phyloP scores from a whole-genome alignment of 352 stramenopile species.

The Globisporangium polare region DNA sequence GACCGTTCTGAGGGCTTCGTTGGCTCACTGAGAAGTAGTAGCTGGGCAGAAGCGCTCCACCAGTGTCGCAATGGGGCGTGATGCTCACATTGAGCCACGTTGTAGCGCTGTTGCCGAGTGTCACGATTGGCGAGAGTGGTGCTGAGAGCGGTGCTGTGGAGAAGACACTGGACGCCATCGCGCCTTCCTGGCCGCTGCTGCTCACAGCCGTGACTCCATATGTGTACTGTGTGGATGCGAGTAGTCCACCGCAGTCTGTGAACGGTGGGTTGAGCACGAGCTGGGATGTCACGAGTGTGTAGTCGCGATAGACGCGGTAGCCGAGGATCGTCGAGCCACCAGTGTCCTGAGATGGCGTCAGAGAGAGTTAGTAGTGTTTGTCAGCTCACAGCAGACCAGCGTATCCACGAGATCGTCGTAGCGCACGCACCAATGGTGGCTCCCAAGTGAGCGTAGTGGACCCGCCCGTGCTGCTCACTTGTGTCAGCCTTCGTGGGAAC shows the following conservation, averaged over 20 bases:
- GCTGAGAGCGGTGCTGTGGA: constrained; percentile 24
- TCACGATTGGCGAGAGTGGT: constrained; percentile 24
- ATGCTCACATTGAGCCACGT: constrained; percentile 39
- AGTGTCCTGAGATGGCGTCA: constrained; percentile 21
- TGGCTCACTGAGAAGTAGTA: constrained; percentile 38
- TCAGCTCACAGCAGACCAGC: no score
- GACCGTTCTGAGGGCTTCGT: not conserved
- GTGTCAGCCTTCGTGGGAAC: constrained; percentile 27
- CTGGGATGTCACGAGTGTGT: constrained; percentile 27
- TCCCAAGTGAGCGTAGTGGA: constrained; percentile 41
- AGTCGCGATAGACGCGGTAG: constrained; percentile 62
- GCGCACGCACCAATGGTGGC: constrained; percentile 27
- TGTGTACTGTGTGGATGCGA: constrained; percentile 30
- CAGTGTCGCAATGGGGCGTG: constrained; percentile 31
- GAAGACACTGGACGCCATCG: constrained; percentile 26
- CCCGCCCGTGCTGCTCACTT: constrained; percentile 32
- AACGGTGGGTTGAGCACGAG: constrained; percentile 30
- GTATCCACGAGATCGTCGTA: not conserved
- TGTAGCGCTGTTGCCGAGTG: constrained; percentile 13
- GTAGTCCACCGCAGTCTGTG: constrained; percentile 38
- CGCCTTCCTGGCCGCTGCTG: constrained; percentile 22
- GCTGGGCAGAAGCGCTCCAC: constrained; percentile 20
- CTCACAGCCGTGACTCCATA: constrained; percentile 50
- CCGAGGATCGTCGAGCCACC: constrained; percentile 35
- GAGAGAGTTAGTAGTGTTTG: no score